Evolutionary conservation across 1,139 yeast species (phyloP), one percentile per base, ranked within the genome.

Genomic region (Candida labiduridarum): DNA sequence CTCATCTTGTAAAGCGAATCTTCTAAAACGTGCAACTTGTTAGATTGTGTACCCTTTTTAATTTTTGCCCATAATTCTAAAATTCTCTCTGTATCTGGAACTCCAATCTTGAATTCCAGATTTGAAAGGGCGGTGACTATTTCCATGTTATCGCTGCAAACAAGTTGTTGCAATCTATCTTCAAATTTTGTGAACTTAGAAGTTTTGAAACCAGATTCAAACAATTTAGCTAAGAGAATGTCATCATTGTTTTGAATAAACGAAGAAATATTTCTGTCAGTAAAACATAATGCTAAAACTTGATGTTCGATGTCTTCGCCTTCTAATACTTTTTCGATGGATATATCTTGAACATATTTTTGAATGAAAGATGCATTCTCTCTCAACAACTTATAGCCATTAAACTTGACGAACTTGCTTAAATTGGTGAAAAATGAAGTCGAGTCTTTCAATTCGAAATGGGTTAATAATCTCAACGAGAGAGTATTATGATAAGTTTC

Each of bases 401-500:
- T 82, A 52, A 71, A 66, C 42, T 69, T 72, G 30, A 74, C 66
- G 56, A 80, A 82, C 52, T 67, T 71, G 48, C 66, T 68, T 16
- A 83, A 51, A 2, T 67, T 52, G 4, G 59, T 56, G 29, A 76
- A 54, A 56, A 79, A 70, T n/a, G 25, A 5, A n/a, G 1, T 22
- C 1, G 61, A 54, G 2, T 46, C 44, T 2, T 45, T 44, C 1
- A 68, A 50, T 7, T 58, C 53, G 50, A 61, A 67, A 51, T 69
- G 68, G n/a, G 78, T 62, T 33, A 84, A 55, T 6, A 82, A 57
- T 47, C 71, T 70, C 51, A 86, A 64, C 54, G 77, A 76, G 33
- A 83, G 67, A 0, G 84, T 75, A 57, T 85, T 88, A 25, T 75
- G 58, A 1, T 82, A 66, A 0, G 67, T 74, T 52, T 81, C 79